These are phyloP conservation scores for Paramecium sexaurelia DNA, from an alignment of 73 alveolate genomes.

Conservation along the genomic window DNA sequence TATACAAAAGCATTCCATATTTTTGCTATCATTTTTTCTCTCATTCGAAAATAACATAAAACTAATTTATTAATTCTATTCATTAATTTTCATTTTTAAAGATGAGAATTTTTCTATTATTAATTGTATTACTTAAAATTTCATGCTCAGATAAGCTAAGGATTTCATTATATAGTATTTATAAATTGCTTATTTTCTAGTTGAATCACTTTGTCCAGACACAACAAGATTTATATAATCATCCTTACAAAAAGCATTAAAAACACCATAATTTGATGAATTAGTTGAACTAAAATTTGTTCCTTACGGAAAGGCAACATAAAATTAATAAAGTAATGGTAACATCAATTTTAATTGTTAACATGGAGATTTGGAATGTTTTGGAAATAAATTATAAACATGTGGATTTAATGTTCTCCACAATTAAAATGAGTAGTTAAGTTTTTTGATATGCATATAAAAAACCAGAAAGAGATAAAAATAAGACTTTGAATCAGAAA, in stretches of 20 bases:
- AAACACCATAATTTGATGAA: conserved; percentile 15
- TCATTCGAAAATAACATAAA: no score
- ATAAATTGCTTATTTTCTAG: not conserved
- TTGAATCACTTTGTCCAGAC: conserved; percentile 46
- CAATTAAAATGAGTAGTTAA: not conserved
- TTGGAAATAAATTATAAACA: conserved; percentile 21
- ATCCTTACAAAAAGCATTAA: not conserved
- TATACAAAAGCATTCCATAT: no score
- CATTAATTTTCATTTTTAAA: not conserved
- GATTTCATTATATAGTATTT: not conserved
- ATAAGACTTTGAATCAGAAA: not conserved
- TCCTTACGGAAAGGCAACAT: conserved; percentile 18
- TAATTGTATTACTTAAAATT: not conserved
- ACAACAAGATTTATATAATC: not conserved
- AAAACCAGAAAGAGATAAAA: not conserved
- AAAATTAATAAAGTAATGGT: not conserved
- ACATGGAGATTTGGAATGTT: conserved; percentile 45
- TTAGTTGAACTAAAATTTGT: not conserved
- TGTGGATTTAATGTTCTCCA: not conserved
- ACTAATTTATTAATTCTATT: not conserved
- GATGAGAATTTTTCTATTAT: not conserved
- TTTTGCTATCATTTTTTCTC: no score
- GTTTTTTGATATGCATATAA: not conserved
- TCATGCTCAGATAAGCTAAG: not conserved
- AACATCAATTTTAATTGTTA: not conserved